These are phyloP conservation scores for Rubroshorea leprosula DNA, from an alignment of 345 rosid genomes.

Conservation along the genomic window DNA sequence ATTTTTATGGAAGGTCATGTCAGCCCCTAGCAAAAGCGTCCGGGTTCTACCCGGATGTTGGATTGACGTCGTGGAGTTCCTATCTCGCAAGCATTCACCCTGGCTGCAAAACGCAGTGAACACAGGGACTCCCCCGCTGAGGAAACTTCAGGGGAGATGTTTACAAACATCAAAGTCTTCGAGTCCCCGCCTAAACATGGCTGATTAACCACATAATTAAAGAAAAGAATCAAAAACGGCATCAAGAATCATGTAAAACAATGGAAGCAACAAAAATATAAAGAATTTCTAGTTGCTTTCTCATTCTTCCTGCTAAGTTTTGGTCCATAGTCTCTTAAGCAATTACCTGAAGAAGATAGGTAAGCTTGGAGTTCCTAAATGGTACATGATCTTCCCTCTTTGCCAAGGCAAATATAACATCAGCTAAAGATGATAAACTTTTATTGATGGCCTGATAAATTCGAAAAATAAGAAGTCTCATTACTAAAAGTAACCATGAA, in stretches of 20 bases:
- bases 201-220: conserved; percentile 34
- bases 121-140: conserved; percentile 88
- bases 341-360: conserved; percentile 97
- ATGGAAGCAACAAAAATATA: no score
- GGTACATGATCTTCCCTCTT: conserved; percentile 95
- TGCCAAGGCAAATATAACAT: conserved; percentile 86
- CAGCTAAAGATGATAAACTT: conserved; percentile 84
- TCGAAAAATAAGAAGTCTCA: background rate
- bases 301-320: no score
- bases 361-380: conserved; percentile 88
- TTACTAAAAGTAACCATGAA: background rate
- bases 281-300: no score
- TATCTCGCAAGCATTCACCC: conserved; percentile 98
- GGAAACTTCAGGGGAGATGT: conserved; percentile 75
- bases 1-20: conserved; percentile 21
- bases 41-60: conserved; percentile 36
- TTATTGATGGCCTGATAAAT: conserved; percentile 75
- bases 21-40: conserved; percentile 64
- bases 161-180: conserved; percentile 88
- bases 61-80: conserved; percentile 86
- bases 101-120: conserved; percentile 89
- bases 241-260: background rate
- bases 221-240: conserved; percentile 14
- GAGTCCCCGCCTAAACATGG: conserved; percentile 98
- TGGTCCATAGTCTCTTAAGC: no score